These are phyloP conservation scores for Blastocystis sp. DNA, from an alignment of 352 stramenopile genomes.

Conservation along the genomic window DNA sequence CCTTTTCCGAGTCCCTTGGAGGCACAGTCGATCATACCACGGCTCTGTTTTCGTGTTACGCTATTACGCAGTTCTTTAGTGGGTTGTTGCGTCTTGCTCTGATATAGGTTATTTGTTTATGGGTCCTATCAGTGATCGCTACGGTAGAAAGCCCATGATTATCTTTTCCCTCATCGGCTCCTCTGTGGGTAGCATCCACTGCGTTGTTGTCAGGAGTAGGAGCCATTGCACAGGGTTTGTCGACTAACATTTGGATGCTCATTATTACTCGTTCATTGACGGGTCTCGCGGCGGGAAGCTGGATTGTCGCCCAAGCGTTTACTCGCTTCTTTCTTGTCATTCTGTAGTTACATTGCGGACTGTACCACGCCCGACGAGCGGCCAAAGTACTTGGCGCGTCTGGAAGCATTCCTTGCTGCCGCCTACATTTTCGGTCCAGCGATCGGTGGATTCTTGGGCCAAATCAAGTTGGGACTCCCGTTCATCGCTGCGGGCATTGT, in stretches of 20 bases:
- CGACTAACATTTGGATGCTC: conserved; percentile 18
- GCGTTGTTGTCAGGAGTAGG: conserved; percentile 19
- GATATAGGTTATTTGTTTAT: conserved; percentile 63
- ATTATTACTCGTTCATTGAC: conserved; percentile 45
- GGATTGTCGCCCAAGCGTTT: conserved; percentile 62
- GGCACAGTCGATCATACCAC: conserved; percentile 6
- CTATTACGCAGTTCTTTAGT: conserved; percentile 55
- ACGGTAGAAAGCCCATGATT: conserved; percentile 36
- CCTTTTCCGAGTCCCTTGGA: conserved; percentile 11
- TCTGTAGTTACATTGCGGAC: conserved; percentile 58
- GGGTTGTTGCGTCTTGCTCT: not conserved
- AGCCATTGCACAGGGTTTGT: conserved; percentile 29
- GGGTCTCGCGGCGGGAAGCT: conserved; percentile 39
- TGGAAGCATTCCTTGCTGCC: conserved; percentile 45
- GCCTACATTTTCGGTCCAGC: conserved; percentile 63
- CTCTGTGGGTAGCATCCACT: not conserved
- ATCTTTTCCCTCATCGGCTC: conserved; percentile 59
- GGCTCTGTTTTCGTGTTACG: conserved; percentile 31
- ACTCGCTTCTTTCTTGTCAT: not conserved
- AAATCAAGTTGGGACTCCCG: conserved; percentile 23
- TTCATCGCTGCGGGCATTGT: conserved; percentile 54
- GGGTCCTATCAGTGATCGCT: conserved; percentile 39
- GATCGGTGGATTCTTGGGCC: conserved; percentile 51
- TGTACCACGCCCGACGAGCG: conserved; percentile 52
- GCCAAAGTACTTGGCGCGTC: conserved; percentile 34